These are phyloP conservation scores for Saprolegnia diclina DNA, from an alignment of 352 stramenopile species.

Conservation along the genomic window DNA sequence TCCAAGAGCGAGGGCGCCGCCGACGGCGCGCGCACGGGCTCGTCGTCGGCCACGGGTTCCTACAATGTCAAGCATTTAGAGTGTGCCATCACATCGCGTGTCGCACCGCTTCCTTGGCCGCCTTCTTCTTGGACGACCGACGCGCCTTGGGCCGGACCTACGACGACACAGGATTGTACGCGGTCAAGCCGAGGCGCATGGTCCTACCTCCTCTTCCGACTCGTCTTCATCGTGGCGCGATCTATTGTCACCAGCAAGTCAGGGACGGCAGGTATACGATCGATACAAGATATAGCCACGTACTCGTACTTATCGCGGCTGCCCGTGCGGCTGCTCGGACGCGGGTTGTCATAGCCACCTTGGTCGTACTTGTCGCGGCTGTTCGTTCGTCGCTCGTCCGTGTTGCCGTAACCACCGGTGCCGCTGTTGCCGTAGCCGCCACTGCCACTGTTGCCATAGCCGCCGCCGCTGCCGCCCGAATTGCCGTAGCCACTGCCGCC, in stretches of 20 bases:
- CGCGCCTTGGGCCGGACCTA: conserved; percentile 45
- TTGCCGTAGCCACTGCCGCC: conserved; percentile 34
- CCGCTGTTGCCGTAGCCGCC: conserved; percentile 31
- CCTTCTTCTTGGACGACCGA: conserved; percentile 54
- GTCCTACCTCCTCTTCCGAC: conserved; percentile 57
- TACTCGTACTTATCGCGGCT: conserved; percentile 37
- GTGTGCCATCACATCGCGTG: background rate
- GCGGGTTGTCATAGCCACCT: conserved; percentile 39
- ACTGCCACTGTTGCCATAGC: conserved; percentile 31
- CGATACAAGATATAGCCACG: too few relatives aligned
- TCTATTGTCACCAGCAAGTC: conserved; percentile 39
- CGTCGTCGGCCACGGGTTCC: conserved; percentile 32
- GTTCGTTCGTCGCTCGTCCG: conserved; percentile 30
- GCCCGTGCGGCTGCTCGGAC: conserved; percentile 33
- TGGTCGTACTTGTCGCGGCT: conserved; percentile 63
- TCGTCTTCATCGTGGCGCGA: conserved; percentile 46
- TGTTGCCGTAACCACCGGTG: conserved; percentile 26
- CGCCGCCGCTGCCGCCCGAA: conserved; percentile 30
- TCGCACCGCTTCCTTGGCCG: conserved; percentile 49
- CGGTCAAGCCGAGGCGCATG: conserved; percentile 12
- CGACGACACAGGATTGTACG: background rate
- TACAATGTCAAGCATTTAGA: conserved; percentile 23
- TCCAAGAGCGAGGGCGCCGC: conserved; percentile 64
- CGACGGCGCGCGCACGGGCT: conserved; percentile 44
- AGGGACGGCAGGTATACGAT: background rate